Percentiles rank a stretch among this genome's conserved stretches.
Evolutionary conservation across 2,329 filamentous ascomycete species (phyloP).

Genomic region (Neopestalotiopsis sp.): DNA sequence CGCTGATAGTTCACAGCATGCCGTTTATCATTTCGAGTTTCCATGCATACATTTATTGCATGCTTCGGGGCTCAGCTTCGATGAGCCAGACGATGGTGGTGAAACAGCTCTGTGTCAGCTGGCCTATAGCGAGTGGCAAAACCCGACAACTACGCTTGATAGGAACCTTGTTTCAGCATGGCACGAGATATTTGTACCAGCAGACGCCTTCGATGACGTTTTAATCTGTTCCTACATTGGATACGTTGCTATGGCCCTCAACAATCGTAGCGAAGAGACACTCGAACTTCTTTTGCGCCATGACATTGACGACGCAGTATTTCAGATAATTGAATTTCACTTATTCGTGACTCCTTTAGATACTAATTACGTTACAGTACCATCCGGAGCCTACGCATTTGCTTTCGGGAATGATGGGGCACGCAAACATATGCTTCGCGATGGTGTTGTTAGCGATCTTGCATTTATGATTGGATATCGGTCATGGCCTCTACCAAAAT

Average conservation of each 20-base stretch:
- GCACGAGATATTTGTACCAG: background rate
- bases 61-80: background rate
- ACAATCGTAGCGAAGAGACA: background rate
- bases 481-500: background rate
- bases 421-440: background rate
- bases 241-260: background rate
- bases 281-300: background rate
- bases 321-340: too few species aligned
- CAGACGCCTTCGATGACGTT: background rate
- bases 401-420: background rate
- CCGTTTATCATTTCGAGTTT: background rate
- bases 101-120: too few species aligned
- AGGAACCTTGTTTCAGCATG: background rate
- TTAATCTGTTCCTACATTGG: fast-evolving
- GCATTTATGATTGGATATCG: background rate
- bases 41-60: too few species aligned
- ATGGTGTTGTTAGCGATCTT: background rate
- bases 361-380: too few species aligned
- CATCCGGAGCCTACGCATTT: background rate
- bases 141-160: background rate
- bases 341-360: too few species aligned
- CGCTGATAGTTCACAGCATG: background rate
- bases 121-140: too few species aligned
- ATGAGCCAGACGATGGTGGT: background rate
- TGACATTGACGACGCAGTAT: background rate